Evolutionary conservation across 192 early-diverging fungal species (phyloP).

Genomic region (Glomus cerebriforme): DNA sequence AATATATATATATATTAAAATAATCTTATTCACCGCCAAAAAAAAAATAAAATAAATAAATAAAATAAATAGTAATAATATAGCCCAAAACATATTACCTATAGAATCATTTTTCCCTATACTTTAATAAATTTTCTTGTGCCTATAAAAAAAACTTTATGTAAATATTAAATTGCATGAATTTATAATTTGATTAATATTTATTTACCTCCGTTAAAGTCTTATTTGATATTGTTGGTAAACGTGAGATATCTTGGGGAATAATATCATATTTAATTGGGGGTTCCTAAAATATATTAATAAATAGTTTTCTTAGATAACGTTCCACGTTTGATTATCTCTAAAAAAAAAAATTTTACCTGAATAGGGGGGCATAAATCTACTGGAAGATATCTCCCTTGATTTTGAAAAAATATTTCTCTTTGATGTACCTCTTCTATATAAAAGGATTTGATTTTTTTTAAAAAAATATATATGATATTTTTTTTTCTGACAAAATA

Average conservation of each 20-base stretch:
- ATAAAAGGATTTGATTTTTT: neutral
- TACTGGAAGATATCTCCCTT: slow-evolving; percentile 26
- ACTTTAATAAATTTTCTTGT: slow-evolving; percentile 13
- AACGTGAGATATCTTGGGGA: neutral
- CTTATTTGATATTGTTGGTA: slow-evolving; percentile 5
- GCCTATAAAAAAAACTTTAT: neutral
- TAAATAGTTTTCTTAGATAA: neutral
- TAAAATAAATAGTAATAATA: too few species aligned
- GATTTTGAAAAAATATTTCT: slow-evolving; percentile 18
- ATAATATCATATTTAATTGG: slow-evolving; percentile 24
- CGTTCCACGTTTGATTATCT: too few species aligned
- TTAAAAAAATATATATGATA: neutral
- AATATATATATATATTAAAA: too few species aligned
- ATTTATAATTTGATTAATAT: neutral
- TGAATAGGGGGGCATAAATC: slow-evolving; percentile 29
- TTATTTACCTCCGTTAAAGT: slow-evolving; percentile 14
- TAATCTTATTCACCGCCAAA: too few species aligned
- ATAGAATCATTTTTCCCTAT: too few species aligned
- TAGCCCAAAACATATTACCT: too few species aligned
- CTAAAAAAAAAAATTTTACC: neutral
- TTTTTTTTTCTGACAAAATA: neutral
- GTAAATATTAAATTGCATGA: neutral
- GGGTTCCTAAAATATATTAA: neutral
- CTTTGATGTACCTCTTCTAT: slow-evolving; percentile 24
- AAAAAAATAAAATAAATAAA: too few species aligned